Base-by-base conservation (phyloP, 352 stramenopile species). In the Pythium volutum region DNA sequence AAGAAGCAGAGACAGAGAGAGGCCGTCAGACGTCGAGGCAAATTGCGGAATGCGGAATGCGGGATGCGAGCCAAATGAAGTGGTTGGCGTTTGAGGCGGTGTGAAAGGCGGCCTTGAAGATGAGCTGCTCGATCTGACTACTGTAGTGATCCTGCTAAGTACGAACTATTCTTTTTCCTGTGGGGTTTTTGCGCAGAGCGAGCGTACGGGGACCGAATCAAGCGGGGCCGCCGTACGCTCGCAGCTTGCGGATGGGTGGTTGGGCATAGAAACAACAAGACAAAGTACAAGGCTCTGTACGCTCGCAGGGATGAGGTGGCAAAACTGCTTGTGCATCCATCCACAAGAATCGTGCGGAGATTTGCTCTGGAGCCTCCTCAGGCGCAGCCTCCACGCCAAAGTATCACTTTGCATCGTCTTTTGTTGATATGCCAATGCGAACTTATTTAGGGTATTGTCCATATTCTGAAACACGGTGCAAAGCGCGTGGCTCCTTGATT, bases 21-120 rank as follows among this genome's bases (percentile, higher is more conserved):
- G 20, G 18, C 31, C 31, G 31, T 60, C 50, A 36, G 55, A 50
- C 6, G 54, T 64, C 56, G 64, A 55, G 38, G 68, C 55, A n/a
- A 63, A 63, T 51, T 60, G 62, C 49, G 55, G 69, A 64, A 77
- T 73, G 61, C 65, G n/a, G n/a, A n/a, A n/a, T n/a, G n/a, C n/a
- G n/a, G n/a, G n/a, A n/a, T n/a, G n/a, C n/a, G n/a, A n/a, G n/a
- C n/a, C n/a, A n/a, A 64, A 18, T 18, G 41, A 47, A 49, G 39
- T 36, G 29, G 39, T 22, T 59, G 10, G n/a, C 31, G 31, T 39
- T 36, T 34, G 22, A 55, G 8, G 31, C 31, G 4, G 31, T 36
- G 31, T 36, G 8, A 36, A 36, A 36, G 6, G 48, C 22, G 27
- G 5, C 26, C 50, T 57, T 57, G 52, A 51, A 60, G 53, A 36